Percentiles rank a stretch among this genome's conserved stretches.
phyloP scores from a whole-genome alignment of 805 yeast species.

The Pichia cabralensis region DNA sequence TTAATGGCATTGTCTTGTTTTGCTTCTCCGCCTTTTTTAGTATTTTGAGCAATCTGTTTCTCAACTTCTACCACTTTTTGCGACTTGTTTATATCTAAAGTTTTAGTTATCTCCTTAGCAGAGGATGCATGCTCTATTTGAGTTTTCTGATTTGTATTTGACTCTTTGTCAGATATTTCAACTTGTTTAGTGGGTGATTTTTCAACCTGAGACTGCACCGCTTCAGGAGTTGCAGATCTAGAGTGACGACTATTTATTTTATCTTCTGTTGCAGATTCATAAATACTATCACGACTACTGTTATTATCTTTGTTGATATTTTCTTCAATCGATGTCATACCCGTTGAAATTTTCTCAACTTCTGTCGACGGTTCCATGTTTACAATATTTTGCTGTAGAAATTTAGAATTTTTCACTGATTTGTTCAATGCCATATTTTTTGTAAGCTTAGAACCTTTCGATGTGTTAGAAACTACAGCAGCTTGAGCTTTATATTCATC shows the following conservation, averaged over 20 bases:
- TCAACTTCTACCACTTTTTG: not conserved
- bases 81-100: too few relatives aligned
- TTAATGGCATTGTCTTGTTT: not conserved
- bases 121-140: too few relatives aligned
- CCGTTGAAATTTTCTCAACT: too few relatives aligned
- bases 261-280: too few relatives aligned
- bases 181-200: not conserved
- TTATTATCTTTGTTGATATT: too few relatives aligned
- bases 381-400: slow-evolving; percentile 10
- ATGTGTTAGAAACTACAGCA: not conserved
- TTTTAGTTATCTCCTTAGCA: too few relatives aligned
- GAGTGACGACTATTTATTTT: too few relatives aligned
- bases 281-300: too few relatives aligned
- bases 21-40: not conserved
- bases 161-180: not conserved
- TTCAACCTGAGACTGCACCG: not conserved
- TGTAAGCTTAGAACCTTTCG: slow-evolving; percentile 13
- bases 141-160: too few relatives aligned
- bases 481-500: not conserved
- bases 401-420: slow-evolving; percentile 9
- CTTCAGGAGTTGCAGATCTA: too few relatives aligned
- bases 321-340: too few relatives aligned
- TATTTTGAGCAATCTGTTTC: not conserved
- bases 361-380: too few relatives aligned
- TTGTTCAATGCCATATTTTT: slow-evolving; percentile 22